Evolutionary conservation across 2,329 filamentous ascomycete species (phyloP).

Genomic region (Alternaria viburni): DNA sequence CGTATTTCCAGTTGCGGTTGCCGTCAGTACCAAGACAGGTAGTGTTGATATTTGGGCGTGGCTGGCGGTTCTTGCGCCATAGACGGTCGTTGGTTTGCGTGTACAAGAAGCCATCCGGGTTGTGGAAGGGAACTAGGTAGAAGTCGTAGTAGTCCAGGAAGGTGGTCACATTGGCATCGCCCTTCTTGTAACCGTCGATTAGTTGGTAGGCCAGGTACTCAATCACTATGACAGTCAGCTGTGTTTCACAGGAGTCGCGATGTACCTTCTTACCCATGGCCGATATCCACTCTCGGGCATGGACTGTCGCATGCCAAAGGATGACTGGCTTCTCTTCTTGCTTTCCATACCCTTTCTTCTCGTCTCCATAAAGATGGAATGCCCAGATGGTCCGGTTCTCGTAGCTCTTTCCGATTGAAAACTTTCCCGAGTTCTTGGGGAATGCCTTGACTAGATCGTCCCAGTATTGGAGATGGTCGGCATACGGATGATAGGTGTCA

Average conservation of each 20-base stretch:
- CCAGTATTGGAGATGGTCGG: constrained; percentile 39
- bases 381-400: constrained; percentile 41
- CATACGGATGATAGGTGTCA: constrained; percentile 40
- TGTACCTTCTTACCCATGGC: constrained; percentile 21
- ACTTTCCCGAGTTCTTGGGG: constrained; percentile 35
- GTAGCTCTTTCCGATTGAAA: constrained; percentile 36
- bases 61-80: constrained; percentile 47
- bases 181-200: constrained; percentile 35
- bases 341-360: constrained; percentile 17
- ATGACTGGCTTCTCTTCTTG: constrained; percentile 36
- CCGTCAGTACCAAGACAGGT: constrained; percentile 43
- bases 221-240: constrained; percentile 18
- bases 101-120: constrained; percentile 44
- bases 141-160: constrained; percentile 41
- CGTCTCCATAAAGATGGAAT: constrained; percentile 34
- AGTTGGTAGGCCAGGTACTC: constrained; percentile 42
- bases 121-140: constrained; percentile 42
- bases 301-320: constrained; percentile 43
- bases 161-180: constrained; percentile 35
- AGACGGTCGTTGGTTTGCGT: constrained; percentile 43
- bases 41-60: constrained; percentile 32
- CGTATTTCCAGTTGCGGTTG: constrained; percentile 45
- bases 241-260: background rate
- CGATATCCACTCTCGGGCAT: constrained; percentile 36
- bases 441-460: constrained; percentile 36